Evolutionary conservation across 176 grass and related monocot species (phyloP).

Genomic region (Oryza coarctata): DNA sequence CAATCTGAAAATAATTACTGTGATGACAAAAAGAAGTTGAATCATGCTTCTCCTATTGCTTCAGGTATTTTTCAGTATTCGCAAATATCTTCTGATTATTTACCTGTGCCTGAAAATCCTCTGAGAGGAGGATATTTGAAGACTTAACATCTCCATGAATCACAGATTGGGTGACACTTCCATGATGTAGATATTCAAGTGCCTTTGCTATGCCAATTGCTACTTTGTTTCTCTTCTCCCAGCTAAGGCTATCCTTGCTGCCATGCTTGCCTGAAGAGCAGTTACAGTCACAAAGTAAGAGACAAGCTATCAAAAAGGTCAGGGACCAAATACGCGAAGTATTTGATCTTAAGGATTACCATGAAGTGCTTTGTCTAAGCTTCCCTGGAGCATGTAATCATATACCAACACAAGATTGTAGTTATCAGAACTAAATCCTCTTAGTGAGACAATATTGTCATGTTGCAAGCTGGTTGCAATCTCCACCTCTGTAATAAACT

Average conservation of each 20-base stretch:
- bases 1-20: not conserved
- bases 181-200: slow-evolving; percentile 79
- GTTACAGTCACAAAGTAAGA: slow-evolving; percentile 11
- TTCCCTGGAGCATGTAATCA: slow-evolving; percentile 79
- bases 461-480: slow-evolving; percentile 68
- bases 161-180: slow-evolving; percentile 51
- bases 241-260: slow-evolving; percentile 53
- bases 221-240: slow-evolving; percentile 76
- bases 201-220: slow-evolving; percentile 72
- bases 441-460: slow-evolving; percentile 67
- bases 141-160: slow-evolving; percentile 97
- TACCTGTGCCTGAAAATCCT: slow-evolving; percentile 83
- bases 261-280: slow-evolving; percentile 56
- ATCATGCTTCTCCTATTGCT: not conserved
- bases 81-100: slow-evolving; percentile 26
- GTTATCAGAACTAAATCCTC: slow-evolving; percentile 89
- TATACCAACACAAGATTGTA: slow-evolving; percentile 82
- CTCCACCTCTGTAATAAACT: slow-evolving; percentile 81
- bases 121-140: slow-evolving; percentile 90
- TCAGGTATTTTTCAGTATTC: slow-evolving; percentile 11
- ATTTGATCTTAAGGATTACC: slow-evolving; percentile 41
- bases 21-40: not conserved
- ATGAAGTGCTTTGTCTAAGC: slow-evolving; percentile 86
- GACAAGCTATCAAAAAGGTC: not conserved
- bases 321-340: not conserved